Base-by-base conservation (phyloP, 208 protist genomes). In the Crithidia thermophila region DNA sequence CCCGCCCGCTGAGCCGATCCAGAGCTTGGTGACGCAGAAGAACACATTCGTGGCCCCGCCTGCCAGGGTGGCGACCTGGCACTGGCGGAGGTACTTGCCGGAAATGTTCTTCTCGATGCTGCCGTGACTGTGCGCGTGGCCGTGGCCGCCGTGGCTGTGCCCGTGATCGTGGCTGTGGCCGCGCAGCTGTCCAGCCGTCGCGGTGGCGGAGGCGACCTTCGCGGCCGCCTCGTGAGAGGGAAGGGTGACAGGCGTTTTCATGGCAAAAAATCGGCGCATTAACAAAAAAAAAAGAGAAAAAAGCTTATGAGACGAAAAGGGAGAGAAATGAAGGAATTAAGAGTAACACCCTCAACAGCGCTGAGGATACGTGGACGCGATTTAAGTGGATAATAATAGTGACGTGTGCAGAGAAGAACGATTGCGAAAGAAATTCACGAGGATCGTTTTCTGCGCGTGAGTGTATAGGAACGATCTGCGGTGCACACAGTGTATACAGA, bases 41-140 rank as follows among this genome's bases (percentile, higher is more conserved):
- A 94, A 87, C 14, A 96, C 62, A 36, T 96, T 96, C 0, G 88
- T 87, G 18, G 63, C 65, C 1, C 77, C 87, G 14, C 91, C 91
- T 0, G 78, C 82, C 20, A 76, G 42, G 9, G 91, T 96, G 43
- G 74, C 91, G 28, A 90, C 28, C 60, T 93, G 69, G 67, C 91
- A 96, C 58, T 85, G 72, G 4, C 77, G 85, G 10, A 93, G 67
- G 18, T 76, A 46, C n/a, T 72, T 46, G 8, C 80, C 91, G 23
- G 78, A 67, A n/a, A 93, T 65, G 16, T 67, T 63, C 21, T 64
- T 72, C 40, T 92, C 80, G n/a, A 94, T 68, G 27, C 33, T 31
- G 36, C 71, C 78, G 47, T 90, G 80, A 25, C 62, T 77, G 65
- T 90, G 84, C 21, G 62, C 49, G 60, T 87, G 80, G 23, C 55